Evolutionary conservation across 2,329 filamentous ascomycete genomes (phyloP).

Genomic region (Penicillium sp.): DNA sequence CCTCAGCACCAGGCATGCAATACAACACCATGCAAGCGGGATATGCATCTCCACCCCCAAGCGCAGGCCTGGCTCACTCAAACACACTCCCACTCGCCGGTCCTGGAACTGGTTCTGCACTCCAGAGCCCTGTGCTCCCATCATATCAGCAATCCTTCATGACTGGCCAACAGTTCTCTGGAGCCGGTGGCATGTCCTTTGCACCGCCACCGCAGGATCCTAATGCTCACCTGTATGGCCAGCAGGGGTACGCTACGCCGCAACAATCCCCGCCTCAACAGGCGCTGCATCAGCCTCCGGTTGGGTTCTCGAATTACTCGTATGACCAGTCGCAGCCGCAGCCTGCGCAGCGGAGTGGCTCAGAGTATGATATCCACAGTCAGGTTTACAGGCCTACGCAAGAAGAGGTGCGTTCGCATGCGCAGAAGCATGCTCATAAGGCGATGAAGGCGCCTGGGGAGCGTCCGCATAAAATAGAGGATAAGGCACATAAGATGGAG

Average conservation of each 20-base stretch:
- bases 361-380: constrained; percentile 46
- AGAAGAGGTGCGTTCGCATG: constrained; percentile 38
- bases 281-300: constrained; percentile 16
- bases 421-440: constrained; percentile 36
- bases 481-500: constrained; percentile 40
- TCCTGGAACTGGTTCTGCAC: constrained; percentile 16
- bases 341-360: constrained; percentile 21
- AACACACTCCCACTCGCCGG: constrained; percentile 20
- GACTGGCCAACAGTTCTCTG: constrained; percentile 11
- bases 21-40: constrained; percentile 21
- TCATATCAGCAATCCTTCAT: constrained; percentile 30
- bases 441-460: constrained; percentile 34
- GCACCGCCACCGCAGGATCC: constrained; percentile 19
- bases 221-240: constrained; percentile 37
- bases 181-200: constrained; percentile 29
- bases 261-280: constrained; percentile 3
- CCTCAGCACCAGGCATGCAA: constrained; percentile 17
- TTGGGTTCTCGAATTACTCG: constrained; percentile 44
- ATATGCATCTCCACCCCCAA: constrained; percentile 39
- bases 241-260: constrained; percentile 25
- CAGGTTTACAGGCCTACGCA: constrained; percentile 50
- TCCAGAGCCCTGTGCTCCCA: constrained; percentile 29
- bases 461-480: constrained; percentile 39
- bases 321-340: constrained; percentile 36
- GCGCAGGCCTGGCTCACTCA: constrained; percentile 31